Base-by-base conservation (phyloP, 1,139 yeast species). In the Taiozyma sp. region DNA sequence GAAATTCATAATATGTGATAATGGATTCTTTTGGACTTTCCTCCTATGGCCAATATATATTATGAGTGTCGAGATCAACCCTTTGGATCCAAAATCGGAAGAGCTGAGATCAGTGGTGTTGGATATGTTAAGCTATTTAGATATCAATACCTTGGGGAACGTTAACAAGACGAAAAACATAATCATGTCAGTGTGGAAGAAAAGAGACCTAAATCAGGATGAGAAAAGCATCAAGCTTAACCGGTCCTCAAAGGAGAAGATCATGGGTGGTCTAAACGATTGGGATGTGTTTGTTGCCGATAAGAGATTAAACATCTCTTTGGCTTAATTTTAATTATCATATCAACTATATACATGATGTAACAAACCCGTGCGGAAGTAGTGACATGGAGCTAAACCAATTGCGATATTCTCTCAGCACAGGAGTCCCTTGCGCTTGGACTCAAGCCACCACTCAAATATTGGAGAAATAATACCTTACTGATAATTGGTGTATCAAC, bases 391-490 rank as follows among this genome's bases (percentile, higher is more conserved):
- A 7, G 29, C 16, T 51, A 67, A 10, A 65, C 68, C 30, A 68
- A 53, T 30, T 60, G 56, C 4, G 67, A 60, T 19, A 71, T 61
- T 47, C 57, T 63, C 10, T 64, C 59, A n/a, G 62, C 62, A 10
- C 68, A 64, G 1, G 66, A 61, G 8, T 68, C 67, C 49, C 65
- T 70, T 1, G 75, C 65, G 30, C 61, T 60, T 46, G 65, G 70
- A 58, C 81, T 74, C 59, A 83, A 71, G 13, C 72, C 74, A 3
- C 83, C 85, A 58, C 83, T 78, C 58, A 83, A 67, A 61, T 84
- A 84, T 62, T 78, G 83, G 54, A 81, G 69, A 53, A 83, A 75
- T 51, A 83, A 70, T 32, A 77, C 69, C 56, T 74, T 79, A 23
- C 82, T 75, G 6, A 84, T 69, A 36, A 78, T 59, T 4, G 87